These are phyloP conservation scores for Bifiguratus adelaidae DNA, from an alignment of 192 early-diverging fungal genomes.

Conservation along the genomic window DNA sequence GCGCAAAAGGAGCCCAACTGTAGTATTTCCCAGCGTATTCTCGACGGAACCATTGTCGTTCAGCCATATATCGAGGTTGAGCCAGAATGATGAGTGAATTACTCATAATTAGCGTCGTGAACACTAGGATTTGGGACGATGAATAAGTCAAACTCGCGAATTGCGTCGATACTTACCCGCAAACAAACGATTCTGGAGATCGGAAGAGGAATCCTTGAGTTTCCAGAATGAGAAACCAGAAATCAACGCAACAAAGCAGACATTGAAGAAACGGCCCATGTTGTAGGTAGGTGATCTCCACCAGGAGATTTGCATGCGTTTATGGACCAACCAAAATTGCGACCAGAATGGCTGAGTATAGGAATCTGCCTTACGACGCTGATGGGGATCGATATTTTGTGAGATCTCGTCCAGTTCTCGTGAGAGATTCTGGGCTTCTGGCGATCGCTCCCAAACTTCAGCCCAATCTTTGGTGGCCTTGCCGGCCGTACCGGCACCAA, in stretches of 20 bases:
- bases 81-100: constrained; percentile 49
- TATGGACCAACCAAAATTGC: constrained; percentile 45
- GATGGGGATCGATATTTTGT: not conserved
- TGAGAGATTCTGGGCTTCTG: constrained; percentile 27
- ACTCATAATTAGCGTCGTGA: constrained; percentile 31
- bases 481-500: constrained; percentile 45
- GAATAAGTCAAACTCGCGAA: constrained; percentile 31
- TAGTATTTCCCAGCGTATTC: constrained; percentile 53
- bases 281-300: constrained; percentile 66
- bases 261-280: constrained; percentile 45
- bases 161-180: too few relatives aligned
- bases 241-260: constrained; percentile 42
- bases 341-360: constrained; percentile 17
- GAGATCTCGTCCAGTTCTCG: constrained; percentile 44
- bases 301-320: constrained; percentile 55
- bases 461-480: constrained; percentile 54
- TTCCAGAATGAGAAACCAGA: constrained; percentile 63
- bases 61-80: constrained; percentile 50
- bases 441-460: constrained; percentile 56
- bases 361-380: not conserved
- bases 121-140: constrained; percentile 8
- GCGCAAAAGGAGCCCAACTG: constrained; percentile 48
- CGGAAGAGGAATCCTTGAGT: constrained; percentile 33
- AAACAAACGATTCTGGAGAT: constrained; percentile 52
- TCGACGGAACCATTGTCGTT: constrained; percentile 46